Evolutionary conservation across 257 asterid species (phyloP).

Genomic region (Nicotiana noctiflora): DNA sequence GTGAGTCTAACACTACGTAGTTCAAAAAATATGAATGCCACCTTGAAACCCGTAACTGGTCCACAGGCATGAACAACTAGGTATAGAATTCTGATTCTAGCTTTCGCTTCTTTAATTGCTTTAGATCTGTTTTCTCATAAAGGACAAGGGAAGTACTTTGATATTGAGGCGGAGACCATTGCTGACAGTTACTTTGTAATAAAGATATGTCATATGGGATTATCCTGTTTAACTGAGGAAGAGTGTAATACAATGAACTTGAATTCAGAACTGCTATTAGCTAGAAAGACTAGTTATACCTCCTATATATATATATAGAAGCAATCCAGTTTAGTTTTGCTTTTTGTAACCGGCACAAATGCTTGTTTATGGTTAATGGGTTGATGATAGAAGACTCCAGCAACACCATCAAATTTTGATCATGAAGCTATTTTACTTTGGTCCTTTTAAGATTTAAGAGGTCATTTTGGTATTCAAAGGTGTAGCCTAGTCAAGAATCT

Average conservation of each 20-base stretch:
- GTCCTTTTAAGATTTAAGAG: background rate
- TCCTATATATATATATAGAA: background rate
- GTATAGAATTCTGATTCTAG: background rate
- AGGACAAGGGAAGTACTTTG: background rate
- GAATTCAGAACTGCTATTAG: background rate
- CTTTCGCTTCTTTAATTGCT: background rate
- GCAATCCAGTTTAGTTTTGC: background rate
- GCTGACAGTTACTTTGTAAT: background rate
- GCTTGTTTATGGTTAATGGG: background rate
- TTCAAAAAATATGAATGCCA: background rate
- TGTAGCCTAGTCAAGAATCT: background rate
- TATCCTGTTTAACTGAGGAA: background rate
- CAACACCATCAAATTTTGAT: background rate
- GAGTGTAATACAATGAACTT: background rate
- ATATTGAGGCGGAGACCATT: no score
- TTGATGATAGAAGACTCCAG: background rate
- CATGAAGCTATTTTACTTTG: background rate
- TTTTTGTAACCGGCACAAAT: background rate
- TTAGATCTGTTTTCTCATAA: background rate
- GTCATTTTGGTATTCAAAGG: background rate
- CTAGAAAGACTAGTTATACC: background rate
- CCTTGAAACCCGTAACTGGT: background rate
- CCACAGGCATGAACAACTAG: background rate
- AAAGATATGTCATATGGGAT: background rate
- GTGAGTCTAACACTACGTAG: background rate